Conservation (phyloP, 2,329 filamentous ascomycete species). For the Arthrobotrys sinensis region DNA sequence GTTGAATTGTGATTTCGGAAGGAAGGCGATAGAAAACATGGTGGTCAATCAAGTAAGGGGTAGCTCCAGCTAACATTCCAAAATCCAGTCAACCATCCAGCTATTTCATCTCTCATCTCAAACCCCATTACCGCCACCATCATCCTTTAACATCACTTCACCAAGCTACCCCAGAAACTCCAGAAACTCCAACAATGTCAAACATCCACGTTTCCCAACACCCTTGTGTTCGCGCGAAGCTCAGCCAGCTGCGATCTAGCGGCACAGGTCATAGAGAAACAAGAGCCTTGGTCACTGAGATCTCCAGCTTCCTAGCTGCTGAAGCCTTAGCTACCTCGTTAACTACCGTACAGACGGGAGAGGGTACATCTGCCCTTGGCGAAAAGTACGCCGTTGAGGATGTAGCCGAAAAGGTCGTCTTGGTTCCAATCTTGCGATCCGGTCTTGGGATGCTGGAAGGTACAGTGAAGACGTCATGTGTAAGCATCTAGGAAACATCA, state of each 20-base stretch:
- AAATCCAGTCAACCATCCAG: constrained; percentile 17
- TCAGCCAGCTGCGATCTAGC: constrained; percentile 87
- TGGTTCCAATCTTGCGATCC: constrained; percentile 93
- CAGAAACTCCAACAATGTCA: constrained; percentile 65
- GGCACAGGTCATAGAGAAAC: constrained; percentile 80
- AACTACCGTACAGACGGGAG: constrained; percentile 73
- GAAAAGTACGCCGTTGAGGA: constrained; percentile 60
- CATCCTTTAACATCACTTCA: constrained; percentile 62
- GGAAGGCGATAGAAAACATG: constrained; percentile 28
- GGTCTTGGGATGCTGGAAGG: constrained; percentile 92
- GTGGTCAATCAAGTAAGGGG: constrained; percentile 32
- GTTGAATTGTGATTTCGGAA: constrained; percentile 28
- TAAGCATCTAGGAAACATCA: constrained; percentile 33
- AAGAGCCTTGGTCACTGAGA: constrained; percentile 86
- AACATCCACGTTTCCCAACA: constrained; percentile 83
- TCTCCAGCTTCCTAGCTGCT: constrained; percentile 83
- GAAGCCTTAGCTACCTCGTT: constrained; percentile 82
- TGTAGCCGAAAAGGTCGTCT: constrained; percentile 76
- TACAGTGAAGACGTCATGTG: constrained; percentile 65
- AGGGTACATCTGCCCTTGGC: constrained; percentile 84
- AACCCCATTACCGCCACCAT: constrained; percentile 24
- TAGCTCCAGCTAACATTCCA: constrained; percentile 22
- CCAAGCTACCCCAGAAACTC: constrained; percentile 47
- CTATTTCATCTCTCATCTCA: constrained; percentile 1
- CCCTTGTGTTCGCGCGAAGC: constrained; percentile 88